Evolutionary conservation across 176 grass and related monocot species (phyloP).

Genomic region (Triticum monococcum): DNA sequence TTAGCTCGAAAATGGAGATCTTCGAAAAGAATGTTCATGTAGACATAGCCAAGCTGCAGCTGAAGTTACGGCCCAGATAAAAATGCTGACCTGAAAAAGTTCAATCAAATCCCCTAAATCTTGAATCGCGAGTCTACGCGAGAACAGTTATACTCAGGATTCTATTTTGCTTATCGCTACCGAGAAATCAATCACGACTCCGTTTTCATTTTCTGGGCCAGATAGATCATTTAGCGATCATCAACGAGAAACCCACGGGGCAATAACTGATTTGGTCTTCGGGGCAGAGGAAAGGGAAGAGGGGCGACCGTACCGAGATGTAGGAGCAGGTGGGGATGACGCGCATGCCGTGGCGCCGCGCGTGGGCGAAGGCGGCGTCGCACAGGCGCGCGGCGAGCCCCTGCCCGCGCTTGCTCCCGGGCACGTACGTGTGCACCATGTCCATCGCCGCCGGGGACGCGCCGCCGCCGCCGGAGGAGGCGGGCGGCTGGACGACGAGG

Average conservation of each 20-base stretch:
- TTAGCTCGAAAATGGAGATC: neutral
- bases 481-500: conserved; percentile 17
- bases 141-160: neutral
- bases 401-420: conserved; percentile 71
- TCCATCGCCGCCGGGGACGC: conserved; percentile 57
- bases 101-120: neutral
- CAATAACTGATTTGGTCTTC: neutral
- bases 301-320: conserved; percentile 57
- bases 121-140: neutral
- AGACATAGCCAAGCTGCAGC: neutral
- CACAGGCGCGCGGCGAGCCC: conserved; percentile 77
- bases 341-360: conserved; percentile 34
- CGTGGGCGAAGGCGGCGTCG: conserved; percentile 72
- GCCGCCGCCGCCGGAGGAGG: conserved; percentile 3
- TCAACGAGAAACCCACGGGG: neutral
- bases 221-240: neutral
- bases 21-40: neutral
- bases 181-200: neutral
- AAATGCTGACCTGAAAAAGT: neutral
- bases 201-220: neutral
- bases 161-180: neutral
- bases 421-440: conserved; percentile 88
- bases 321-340: conserved; percentile 86
- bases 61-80: neutral
- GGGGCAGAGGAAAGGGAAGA: neutral